Base-by-base conservation (phyloP, 768 basidiomycete species). In the Asterophora parasitica region DNA sequence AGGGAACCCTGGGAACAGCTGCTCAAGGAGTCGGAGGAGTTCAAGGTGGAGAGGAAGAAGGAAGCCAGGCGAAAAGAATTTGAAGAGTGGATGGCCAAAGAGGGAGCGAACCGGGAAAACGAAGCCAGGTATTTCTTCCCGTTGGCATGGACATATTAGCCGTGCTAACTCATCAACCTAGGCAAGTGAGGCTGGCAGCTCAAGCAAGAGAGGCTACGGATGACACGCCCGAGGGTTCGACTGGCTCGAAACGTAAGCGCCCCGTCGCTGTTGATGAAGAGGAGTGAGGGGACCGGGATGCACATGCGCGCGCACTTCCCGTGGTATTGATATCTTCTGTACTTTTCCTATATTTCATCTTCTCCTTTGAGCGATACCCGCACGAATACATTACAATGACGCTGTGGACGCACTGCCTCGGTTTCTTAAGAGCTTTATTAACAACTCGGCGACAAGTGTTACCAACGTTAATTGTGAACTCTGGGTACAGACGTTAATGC, bases 1-100 rank as follows among this genome's bases (percentile, higher is more conserved):
- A 31, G 41, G 41, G 50, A 52, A 2, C 19, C 17, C n/a, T 51
- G 50, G 50, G 42, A 34, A 36, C 51, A 42, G 15, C 48, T 50
- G n/a, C 51, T 51, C n/a, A 46, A 42, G 43, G 36, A 37, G 20
- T 32, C 32, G 36, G 47, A 47, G 16, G 20, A 42, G 16, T 33
- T 12, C 20, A 40, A n/a, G 12, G 39, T 48, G 33, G 19, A 39
- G 44, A n/a, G 44, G 44, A n/a, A 48, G 44, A 36, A 46, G 23
- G 47, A 49, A 13, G n/a, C 37, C 12, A 27, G n/a, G 9, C 2
- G n/a, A 34, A 26, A 42, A 6, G 36, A 26, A 15, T n/a, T 19
- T 8, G 35, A 49, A 11, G 40, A 42, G 20, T 28, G 19, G 26
- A 15, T 41, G 45, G 16, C 37, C 8, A 32, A 35, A 31, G 30